Evolutionary conservation across 139 green algal species (phyloP).

Genomic region (Coelastrella sp.): DNA sequence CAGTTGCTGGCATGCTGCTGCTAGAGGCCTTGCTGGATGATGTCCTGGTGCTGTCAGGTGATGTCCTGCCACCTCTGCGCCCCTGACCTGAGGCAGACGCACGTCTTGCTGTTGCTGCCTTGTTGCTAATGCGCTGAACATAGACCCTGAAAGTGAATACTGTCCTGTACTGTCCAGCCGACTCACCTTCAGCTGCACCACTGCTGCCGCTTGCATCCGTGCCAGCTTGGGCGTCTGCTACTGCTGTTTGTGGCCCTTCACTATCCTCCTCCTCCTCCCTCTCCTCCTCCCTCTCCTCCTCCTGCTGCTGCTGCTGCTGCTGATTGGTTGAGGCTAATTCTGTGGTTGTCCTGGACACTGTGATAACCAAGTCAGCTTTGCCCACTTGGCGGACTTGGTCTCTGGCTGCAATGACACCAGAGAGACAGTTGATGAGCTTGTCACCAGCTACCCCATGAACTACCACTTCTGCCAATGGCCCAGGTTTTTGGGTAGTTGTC

Average conservation of each 20-base stretch:
- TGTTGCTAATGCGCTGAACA: too few relatives aligned
- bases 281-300: neutral
- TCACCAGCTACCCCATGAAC: neutral
- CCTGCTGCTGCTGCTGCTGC: neutral
- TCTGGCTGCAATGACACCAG: neutral
- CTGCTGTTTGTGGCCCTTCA: neutral
- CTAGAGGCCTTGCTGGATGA: neutral
- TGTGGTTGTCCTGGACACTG: neutral
- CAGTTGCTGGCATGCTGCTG: too few relatives aligned
- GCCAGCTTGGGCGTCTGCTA: neutral
- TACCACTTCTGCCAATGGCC: neutral
- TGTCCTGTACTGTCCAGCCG: neutral
- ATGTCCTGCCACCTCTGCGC: too few relatives aligned
- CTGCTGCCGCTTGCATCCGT: neutral
- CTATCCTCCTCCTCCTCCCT: neutral
- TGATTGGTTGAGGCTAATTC: neutral
- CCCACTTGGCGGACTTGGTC: neutral
- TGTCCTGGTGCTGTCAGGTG: neutral
- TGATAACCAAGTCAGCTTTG: neutral
- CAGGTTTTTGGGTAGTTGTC: neutral
- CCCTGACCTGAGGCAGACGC: too few relatives aligned
- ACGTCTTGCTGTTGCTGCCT: too few relatives aligned
- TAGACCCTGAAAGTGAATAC: too few relatives aligned
- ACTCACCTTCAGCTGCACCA: neutral
- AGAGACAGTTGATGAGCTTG: neutral